These are phyloP conservation scores for Erysimum pusillum DNA, from an alignment of 441 rosid genomes.

Conservation along the genomic window DNA sequence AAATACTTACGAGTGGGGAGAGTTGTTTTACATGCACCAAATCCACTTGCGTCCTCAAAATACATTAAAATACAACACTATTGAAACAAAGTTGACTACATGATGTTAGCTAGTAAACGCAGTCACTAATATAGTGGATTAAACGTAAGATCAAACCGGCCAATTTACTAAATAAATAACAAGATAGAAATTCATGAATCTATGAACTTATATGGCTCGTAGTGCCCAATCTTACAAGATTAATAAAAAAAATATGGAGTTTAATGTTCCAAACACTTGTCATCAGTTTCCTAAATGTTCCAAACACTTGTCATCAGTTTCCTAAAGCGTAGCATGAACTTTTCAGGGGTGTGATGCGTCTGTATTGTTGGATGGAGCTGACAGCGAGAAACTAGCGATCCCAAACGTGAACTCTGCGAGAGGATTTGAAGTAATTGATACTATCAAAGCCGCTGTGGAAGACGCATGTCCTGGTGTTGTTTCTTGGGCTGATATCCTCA, in stretches of 20 bases:
- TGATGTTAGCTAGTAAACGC: conserved; percentile 12
- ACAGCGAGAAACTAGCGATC: conserved; percentile 57
- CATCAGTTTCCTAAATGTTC: no score
- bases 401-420: conserved; percentile 62
- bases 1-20: conserved; percentile 29
- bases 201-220: conserved; percentile 6
- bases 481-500: conserved; percentile 73
- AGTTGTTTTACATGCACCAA: conserved; percentile 28
- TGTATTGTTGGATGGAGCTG: conserved; percentile 63
- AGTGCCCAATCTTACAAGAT: conserved; percentile 20
- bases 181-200: conserved; percentile 40
- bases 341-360: conserved; percentile 79
- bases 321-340: background rate
- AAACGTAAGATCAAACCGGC: conserved; percentile 40
- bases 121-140: conserved; percentile 37
- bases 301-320: conserved; percentile 13
- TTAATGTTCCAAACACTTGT: no score
- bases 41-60: conserved; percentile 39
- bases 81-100: conserved; percentile 36
- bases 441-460: conserved; percentile 65
- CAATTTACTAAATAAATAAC: conserved; percentile 33
- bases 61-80: conserved; percentile 37
- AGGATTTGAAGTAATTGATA: conserved; percentile 68
- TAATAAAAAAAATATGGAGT: conserved; percentile 30
- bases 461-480: conserved; percentile 60